Base-by-base conservation (phyloP, 202 grass and related monocot species). In the Setaria italica region DNA sequence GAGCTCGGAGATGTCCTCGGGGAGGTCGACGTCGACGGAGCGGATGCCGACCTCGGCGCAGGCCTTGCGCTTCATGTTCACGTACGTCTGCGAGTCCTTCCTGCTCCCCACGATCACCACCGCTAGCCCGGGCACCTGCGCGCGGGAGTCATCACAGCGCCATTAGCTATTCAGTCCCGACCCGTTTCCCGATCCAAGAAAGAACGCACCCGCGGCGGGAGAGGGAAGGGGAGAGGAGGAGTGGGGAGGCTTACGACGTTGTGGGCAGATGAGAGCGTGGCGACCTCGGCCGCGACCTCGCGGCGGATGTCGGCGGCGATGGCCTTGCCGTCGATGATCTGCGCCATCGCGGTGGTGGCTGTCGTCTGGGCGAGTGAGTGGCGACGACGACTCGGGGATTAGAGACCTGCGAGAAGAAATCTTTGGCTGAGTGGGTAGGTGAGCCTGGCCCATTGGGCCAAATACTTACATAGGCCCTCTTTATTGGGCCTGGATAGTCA, bases 81-180 rank as follows among this genome's bases (percentile, higher is more conserved):
- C 93, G 67, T 96, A 96, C 62, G 87, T 94, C 89, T 99, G 93
- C 72, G 96, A 96, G 88, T 99, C 96, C 82, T 94, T 99, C 85
- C 93, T 75, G 80, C 68, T 91, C 71, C 96, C 93, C 47, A 99
- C 96, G 85, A 96, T 99, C 80, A 99, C 90, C 85, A 99, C 96
- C 67, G 93, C 93, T 70, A 99, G 82, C 66, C 93, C 96, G n/a
- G 96, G 93, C 67, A 96, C 93, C 96, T 99, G 85, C 55, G 65
- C 25, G 35, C 64, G 71, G 39, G 43, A 67, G 17, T 41, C 5
- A 25, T 11, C 33, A 37, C 48, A 16, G 49, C 47, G 35, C 19
- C 51, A 59, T 7, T 59, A 53, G 17, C 16, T 15, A 29, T 7
- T 9, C 11, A 0, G 11, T 39, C 49, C 48, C 7, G 39, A 57